Percentiles rank a stretch among this genome's conserved stretches.
These are phyloP conservation scores for Eutypa lata DNA, from an alignment of 2,329 filamentous ascomycete species.

Conservation along the genomic window DNA sequence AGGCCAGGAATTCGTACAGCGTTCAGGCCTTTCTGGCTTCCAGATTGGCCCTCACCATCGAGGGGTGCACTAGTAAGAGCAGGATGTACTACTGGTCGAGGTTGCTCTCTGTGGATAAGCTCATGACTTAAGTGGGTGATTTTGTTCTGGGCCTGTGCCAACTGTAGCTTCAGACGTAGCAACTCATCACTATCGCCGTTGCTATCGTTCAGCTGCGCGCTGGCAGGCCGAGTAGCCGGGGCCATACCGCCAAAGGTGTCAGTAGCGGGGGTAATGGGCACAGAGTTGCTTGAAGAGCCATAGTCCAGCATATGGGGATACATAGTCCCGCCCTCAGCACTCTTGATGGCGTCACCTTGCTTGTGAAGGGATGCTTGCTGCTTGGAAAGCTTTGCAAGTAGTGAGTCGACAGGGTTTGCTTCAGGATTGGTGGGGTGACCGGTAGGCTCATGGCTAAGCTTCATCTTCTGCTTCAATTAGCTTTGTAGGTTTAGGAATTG, in stretches of 20 bases:
- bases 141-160: slow-evolving; percentile 67
- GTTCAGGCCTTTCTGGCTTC: slow-evolving; percentile 27
- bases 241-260: slow-evolving; percentile 49
- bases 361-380: slow-evolving; percentile 60
- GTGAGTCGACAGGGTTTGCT: slow-evolving; percentile 63
- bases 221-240: slow-evolving; percentile 51
- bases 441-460: slow-evolving; percentile 42
- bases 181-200: slow-evolving; percentile 53
- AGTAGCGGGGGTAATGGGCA: slow-evolving; percentile 61
- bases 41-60: slow-evolving; percentile 22
- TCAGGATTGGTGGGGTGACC: slow-evolving; percentile 31
- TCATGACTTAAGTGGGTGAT: slow-evolving; percentile 71
- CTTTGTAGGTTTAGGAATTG: not conserved
- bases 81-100: slow-evolving; percentile 57
- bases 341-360: slow-evolving; percentile 54
- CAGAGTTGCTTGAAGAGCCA: slow-evolving; percentile 52
- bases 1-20: slow-evolving; percentile 20
- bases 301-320: slow-evolving; percentile 42
- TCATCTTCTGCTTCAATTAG: slow-evolving; percentile 40
- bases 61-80: slow-evolving; percentile 24
- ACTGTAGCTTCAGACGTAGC: slow-evolving; percentile 65
- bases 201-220: slow-evolving; percentile 43
- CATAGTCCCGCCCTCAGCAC: slow-evolving; percentile 32
- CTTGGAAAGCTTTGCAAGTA: slow-evolving; percentile 71
- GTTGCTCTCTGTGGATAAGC: slow-evolving; percentile 61